Conservation (phyloP, 2,329 filamentous ascomycete genomes). For the Ilyonectria mors-panacis region DNA sequence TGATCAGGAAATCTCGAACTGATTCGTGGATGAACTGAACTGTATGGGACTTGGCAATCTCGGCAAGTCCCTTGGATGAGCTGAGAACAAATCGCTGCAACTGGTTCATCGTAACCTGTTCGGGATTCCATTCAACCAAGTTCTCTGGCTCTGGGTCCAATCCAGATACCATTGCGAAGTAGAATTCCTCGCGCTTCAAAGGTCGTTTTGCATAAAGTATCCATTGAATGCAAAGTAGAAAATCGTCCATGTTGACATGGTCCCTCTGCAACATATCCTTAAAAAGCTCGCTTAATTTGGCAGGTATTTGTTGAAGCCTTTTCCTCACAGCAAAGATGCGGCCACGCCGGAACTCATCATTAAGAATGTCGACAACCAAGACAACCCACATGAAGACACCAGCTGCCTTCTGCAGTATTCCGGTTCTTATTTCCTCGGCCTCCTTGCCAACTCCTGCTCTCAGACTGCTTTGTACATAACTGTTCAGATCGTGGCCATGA, state of each 20-base stretch:
- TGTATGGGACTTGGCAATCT: slow-evolving; percentile 48
- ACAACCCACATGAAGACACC: not conserved
- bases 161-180: slow-evolving; percentile 9
- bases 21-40: slow-evolving; percentile 68
- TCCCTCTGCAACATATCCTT: not conserved
- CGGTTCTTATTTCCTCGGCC: too few species aligned
- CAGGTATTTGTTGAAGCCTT: not conserved
- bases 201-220: slow-evolving; percentile 6
- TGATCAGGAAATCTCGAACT: slow-evolving; percentile 62
- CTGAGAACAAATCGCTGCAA: slow-evolving; percentile 54
- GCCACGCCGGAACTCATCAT: not conserved
- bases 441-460: too few species aligned
- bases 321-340: not conserved
- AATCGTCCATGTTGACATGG: not conserved
- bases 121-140: slow-evolving; percentile 42
- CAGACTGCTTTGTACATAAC: slow-evolving; percentile 13
- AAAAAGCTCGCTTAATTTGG: slow-evolving; percentile 2
- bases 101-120: slow-evolving; percentile 30
- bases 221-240: slow-evolving; percentile 17
- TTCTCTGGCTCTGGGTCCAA: not conserved
- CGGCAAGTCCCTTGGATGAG: slow-evolving; percentile 63
- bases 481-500: slow-evolving; percentile 38
- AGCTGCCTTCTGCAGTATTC: too few species aligned
- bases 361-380: not conserved
- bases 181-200: slow-evolving; percentile 1